Percentiles rank a stretch among this genome's conserved stretches.
Evolutionary conservation across 2,329 filamentous ascomycete species (phyloP).

Genomic region (Neurospora sp.): DNA sequence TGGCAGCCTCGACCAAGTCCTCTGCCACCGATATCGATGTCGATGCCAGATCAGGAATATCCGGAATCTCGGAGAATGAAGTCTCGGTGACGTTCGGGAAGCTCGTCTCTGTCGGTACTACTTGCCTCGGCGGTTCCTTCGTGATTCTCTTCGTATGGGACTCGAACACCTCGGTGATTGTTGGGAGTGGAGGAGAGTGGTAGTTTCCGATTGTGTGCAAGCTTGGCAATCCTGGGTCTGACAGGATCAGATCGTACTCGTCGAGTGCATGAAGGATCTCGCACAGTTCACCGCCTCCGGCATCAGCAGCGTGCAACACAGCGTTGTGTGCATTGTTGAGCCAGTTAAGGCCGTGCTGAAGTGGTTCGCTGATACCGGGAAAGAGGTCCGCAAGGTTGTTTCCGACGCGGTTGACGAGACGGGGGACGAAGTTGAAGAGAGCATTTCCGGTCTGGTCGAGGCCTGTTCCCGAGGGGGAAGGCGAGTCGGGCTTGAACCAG

Average conservation of each 20-base stretch:
- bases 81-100: not conserved
- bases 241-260: conserved; percentile 13
- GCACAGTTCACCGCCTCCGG: conserved; percentile 11
- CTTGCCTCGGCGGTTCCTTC: conserved; percentile 4
- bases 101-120: conserved; percentile 1
- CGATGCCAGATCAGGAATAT: not conserved
- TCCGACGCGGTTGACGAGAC: conserved; percentile 11
- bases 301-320: conserved; percentile 7
- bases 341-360: conserved; percentile 11
- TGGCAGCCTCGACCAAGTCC: not conserved
- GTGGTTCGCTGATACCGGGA: conserved; percentile 10
- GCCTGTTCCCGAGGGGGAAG: not conserved
- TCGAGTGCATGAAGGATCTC: conserved; percentile 13
- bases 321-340: conserved; percentile 13
- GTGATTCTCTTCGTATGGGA: conserved; percentile 6
- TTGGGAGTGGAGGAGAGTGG: conserved; percentile 12
- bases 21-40: not conserved
- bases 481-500: conserved; percentile 10
- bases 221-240: conserved; percentile 11
- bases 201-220: conserved; percentile 15
- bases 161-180: conserved; percentile 6
- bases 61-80: not conserved
- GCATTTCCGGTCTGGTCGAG: conserved; percentile 6
- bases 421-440: conserved; percentile 11
- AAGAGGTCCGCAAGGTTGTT: conserved; percentile 10